Base-by-base conservation (phyloP, 169 alveolate species). In the Eimeria necatrix region DNA sequence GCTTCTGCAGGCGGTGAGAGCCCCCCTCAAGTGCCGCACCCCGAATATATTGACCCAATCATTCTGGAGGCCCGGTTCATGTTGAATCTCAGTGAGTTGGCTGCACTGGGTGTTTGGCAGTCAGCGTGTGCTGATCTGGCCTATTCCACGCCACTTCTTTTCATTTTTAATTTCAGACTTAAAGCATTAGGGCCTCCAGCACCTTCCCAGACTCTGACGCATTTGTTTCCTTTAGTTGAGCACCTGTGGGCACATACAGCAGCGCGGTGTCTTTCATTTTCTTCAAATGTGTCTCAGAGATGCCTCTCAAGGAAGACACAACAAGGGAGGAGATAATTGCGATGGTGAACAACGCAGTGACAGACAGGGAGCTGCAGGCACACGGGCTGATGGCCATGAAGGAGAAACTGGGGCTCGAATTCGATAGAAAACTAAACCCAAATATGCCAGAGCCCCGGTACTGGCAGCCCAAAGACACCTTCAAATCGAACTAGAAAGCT, bases 321-420 rank as follows among this genome's bases (percentile, higher is more conserved):
- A 71, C 80, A 16, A 46, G 80, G 24, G 94, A 49, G n/a, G 74
- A 89, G 24, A 71, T 89, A 48, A 73, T 73, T 16, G 24, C 49
- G 71, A 3, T 70, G 16, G 88, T 89, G 60, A 71, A 89, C 64
- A 18, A 10, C 8, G 4, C 74, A 3, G 78, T 89, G 0, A 52
- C 64, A 0, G 94, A 89, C 61, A 6, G 12, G 26, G 68, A 89
- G 32, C 88, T 89, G 48, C 94, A 89, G 78, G 94, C 94, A n/a
- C 94, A 89, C 9, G 94, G 61, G 53, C 20, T 89, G 60, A 18
- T 9, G 41, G 64, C 48, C 3, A 52, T 89, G 86, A 49, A n/a
- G 26, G 94, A 89, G 8, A 14, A 24, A 10, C 68, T 41, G 32
- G 78, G 94, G 9, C 0, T 51, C 16, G 32, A 6, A n/a, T 71